Evolutionary conservation across 805 yeast species (phyloP), one percentile per base, ranked within the genome.

Genomic region (Schwanniomyces polymorphus): DNA sequence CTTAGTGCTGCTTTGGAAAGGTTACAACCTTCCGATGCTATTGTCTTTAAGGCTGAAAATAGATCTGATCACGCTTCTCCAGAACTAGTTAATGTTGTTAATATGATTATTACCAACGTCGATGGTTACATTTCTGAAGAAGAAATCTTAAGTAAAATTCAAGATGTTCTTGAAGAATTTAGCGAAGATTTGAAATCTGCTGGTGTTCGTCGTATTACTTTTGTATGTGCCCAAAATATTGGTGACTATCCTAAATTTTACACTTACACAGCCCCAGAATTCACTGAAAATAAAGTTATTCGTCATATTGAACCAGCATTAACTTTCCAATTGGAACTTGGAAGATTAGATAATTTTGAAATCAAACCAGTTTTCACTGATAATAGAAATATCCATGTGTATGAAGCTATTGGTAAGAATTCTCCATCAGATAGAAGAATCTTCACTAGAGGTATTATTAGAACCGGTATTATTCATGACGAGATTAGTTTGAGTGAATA

Each of bases 301-400:
- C 91, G 99, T 76, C 97, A 94, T 67, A 91, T 94, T 58, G 98
- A 94, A 70, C 99, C 99, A 21, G 97, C 98, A 37, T 78, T 92
- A 60, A 98, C 99, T 44, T 94, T 84, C 87, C 99, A 94, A 76
- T 80, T 94, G 57, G 99, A 94, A 73, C 79, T 94, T 53, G 92
- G 89, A 60, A 85, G 98, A 74, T 79, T 94, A 71, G 89, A 96
- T 39, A 95, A 94, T 76, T 94, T 94, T 75, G 85, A 89, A 74
- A 89, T 92, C 72, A 90, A 86, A 67, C 98, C 97, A 44, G 88
- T 92, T 46, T 88, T 88, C 75, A 88, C 97, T 49, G 97, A 91
- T 69, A 94, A 94, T 79, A 85, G 98, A 75, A 91, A 92, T 76
- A 88, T 94, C 54, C 99, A 94, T 64, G 97, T 95, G 44, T 94